Percentiles rank a stretch among this genome's conserved stretches.
Conservation (phyloP, 257 asterid genomes). For the Scutellaria barbata region DNA sequence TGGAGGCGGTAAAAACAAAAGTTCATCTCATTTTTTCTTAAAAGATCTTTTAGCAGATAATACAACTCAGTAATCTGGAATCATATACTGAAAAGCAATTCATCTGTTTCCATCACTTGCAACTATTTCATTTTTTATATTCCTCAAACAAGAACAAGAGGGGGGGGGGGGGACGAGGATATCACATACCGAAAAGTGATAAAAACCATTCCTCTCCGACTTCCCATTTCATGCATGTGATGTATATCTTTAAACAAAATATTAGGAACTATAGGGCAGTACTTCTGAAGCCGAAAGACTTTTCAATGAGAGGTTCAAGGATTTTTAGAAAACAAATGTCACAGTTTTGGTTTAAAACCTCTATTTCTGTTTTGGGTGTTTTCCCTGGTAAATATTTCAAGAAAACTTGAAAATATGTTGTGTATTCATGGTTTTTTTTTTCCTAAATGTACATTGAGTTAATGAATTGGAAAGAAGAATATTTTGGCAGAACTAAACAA, state of each 20-base stretch:
- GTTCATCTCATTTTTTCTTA: neutral
- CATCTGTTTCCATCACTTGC: too few relatives aligned
- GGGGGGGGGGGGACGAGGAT: neutral
- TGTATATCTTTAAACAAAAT: neutral
- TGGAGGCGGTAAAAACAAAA: constrained; percentile 4
- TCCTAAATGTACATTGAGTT: neutral
- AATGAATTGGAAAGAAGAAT: neutral
- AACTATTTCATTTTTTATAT: too few relatives aligned
- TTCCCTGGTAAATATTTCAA: neutral
- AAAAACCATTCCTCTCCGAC: neutral
- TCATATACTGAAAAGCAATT: neutral
- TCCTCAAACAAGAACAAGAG: too few relatives aligned
- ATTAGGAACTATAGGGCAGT: neutral
- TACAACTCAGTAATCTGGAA: neutral
- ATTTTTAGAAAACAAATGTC: neutral
- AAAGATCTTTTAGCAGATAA: neutral
- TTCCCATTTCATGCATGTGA: neutral
- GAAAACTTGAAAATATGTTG: neutral
- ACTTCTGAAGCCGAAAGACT: constrained; percentile 10
- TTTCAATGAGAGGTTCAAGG: constrained; percentile 5
- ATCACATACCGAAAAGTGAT: neutral
- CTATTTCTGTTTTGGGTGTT: neutral
- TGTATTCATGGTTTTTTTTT: too few relatives aligned
- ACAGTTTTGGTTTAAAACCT: neutral
- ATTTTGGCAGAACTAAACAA: neutral